Conservation (phyloP, 75 land plant genomes). For the Pseudotsuga menziesii region DNA sequence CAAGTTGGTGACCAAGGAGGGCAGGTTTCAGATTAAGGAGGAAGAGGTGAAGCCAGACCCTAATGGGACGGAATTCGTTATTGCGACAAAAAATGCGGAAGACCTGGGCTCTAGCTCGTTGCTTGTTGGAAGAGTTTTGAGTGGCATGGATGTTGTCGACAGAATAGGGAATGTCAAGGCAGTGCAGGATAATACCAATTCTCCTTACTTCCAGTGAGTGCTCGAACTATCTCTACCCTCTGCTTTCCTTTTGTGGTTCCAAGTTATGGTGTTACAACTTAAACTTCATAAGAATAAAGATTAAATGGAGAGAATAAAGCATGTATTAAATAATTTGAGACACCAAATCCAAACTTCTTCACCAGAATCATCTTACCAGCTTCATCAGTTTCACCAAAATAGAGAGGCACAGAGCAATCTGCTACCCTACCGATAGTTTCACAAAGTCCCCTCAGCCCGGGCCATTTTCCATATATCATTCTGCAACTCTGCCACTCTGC, state of each 20-base stretch:
- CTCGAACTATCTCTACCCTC: background rate
- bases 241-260: background rate
- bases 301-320: too few relatives aligned
- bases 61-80: conserved; percentile 91
- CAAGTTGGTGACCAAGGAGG: conserved; percentile 78
- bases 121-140: conserved; percentile 74
- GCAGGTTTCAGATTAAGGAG: conserved; percentile 73
- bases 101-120: conserved; percentile 62
- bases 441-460: too few relatives aligned
- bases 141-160: conserved; percentile 87
- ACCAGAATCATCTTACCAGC: too few relatives aligned
- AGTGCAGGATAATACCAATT: conserved; percentile 77
- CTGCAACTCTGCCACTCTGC: too few relatives aligned
- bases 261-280: background rate
- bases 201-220: conserved; percentile 80
- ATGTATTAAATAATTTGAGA: too few relatives aligned
- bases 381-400: too few relatives aligned
- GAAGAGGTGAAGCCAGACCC: conserved; percentile 69
- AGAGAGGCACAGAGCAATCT: too few relatives aligned
- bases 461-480: too few relatives aligned
- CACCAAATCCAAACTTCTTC: too few relatives aligned
- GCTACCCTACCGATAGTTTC: too few relatives aligned
- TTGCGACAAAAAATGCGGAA: conserved; percentile 43
- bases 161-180: conserved; percentile 60
- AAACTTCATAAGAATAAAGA: too few relatives aligned